A percentile compares a stretch with the other conserved stretches of the same genome.
These are phyloP conservation scores for Mucuna pruriens DNA, from an alignment of 306 rosid genomes.

Conservation along the genomic window DNA sequence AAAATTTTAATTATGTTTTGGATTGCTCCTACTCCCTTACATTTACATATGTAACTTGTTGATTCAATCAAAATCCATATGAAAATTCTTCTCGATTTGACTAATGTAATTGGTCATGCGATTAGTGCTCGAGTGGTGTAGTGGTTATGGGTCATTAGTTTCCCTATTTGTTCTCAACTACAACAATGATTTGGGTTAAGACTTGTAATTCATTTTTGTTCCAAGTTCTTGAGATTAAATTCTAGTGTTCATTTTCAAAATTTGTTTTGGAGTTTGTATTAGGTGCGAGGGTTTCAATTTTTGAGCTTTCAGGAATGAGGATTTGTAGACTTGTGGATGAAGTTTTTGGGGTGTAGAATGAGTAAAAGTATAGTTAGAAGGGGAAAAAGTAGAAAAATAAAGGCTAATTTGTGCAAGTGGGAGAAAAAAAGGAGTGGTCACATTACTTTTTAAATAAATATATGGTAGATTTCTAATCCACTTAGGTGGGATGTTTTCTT, in stretches of 20 bases:
- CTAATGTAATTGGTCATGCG: too few species aligned
- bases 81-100: too few species aligned
- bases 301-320: too few species aligned
- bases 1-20: too few species aligned
- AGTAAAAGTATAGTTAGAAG: neutral
- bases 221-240: slow-evolving; percentile 14
- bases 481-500: neutral
- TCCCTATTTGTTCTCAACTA: too few species aligned
- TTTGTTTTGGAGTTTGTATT: slow-evolving; percentile 1
- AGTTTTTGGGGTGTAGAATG: neutral
- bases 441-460: neutral
- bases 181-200: neutral
- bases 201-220: neutral
- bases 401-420: neutral
- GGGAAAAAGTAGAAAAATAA: neutral
- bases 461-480: slow-evolving; percentile 7
- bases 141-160: too few species aligned
- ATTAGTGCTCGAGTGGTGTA: too few species aligned
- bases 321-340: too few species aligned
- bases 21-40: too few species aligned
- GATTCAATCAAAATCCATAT: too few species aligned
- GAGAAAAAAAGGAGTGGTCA: neutral
- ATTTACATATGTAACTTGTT: too few species aligned
- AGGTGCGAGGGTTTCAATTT: neutral
- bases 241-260: neutral